Conservation (phyloP, 306 rosid genomes). For the Casuarina equisetifolia region DNA sequence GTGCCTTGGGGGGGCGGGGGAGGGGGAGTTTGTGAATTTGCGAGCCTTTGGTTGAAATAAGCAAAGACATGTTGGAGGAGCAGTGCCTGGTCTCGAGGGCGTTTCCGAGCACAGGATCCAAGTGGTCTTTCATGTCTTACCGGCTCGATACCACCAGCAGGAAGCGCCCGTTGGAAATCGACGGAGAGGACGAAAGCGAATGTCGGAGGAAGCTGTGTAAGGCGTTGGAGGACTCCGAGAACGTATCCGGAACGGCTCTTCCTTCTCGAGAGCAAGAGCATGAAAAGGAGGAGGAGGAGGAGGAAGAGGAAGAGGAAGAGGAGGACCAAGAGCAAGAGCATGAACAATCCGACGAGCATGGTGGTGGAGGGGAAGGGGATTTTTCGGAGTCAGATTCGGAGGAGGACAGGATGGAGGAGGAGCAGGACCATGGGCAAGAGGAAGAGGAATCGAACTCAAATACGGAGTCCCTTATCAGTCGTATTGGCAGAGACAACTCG, state of each 20-base stretch:
- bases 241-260: slow-evolving; percentile 27
- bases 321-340: not conserved
- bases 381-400: slow-evolving; percentile 64
- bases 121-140: slow-evolving; percentile 69
- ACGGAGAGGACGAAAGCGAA: slow-evolving; percentile 36
- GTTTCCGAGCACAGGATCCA: slow-evolving; percentile 60
- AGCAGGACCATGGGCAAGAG: slow-evolving; percentile 11
- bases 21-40: slow-evolving; percentile 22
- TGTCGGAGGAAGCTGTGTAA: slow-evolving; percentile 46
- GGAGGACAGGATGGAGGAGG: slow-evolving; percentile 18
- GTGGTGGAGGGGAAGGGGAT: slow-evolving; percentile 29
- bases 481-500: slow-evolving; percentile 78
- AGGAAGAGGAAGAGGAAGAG: too few species aligned
- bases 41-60: slow-evolving; percentile 22
- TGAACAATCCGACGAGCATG: slow-evolving; percentile 32
- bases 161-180: slow-evolving; percentile 54
- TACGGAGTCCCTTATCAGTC: slow-evolving; percentile 32
- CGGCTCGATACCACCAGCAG: slow-evolving; percentile 48
- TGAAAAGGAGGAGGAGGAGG: too few species aligned
- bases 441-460: not conserved
- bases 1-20: too few species aligned
- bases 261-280: slow-evolving; percentile 22
- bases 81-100: slow-evolving; percentile 64
- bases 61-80: slow-evolving; percentile 82
- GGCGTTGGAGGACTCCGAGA: slow-evolving; percentile 40